Conservation (phyloP, 345 rosid species). For the Boechera stricta region DNA sequence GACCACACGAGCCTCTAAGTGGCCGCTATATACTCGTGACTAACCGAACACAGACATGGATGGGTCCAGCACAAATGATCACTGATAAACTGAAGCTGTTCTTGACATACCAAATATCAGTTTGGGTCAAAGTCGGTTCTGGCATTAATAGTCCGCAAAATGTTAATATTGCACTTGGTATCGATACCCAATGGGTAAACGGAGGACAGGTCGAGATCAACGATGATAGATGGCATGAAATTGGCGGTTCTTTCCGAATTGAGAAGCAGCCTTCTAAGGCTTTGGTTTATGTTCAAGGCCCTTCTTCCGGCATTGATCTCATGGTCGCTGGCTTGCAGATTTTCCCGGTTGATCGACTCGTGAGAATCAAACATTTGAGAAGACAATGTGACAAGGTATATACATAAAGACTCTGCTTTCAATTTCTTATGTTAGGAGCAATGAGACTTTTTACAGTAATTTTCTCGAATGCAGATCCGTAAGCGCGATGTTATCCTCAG, state of each 20-base stretch:
- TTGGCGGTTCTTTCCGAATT: slow-evolving; percentile 86
- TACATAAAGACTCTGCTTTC: neutral
- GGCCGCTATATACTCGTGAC: slow-evolving; percentile 76
- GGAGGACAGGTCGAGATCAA: slow-evolving; percentile 86
- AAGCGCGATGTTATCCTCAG: slow-evolving; percentile 75
- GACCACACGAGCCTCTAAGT: slow-evolving; percentile 68
- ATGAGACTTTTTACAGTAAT: neutral
- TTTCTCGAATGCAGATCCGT: slow-evolving; percentile 60
- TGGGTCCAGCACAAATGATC: slow-evolving; percentile 97
- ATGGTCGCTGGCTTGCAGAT: slow-evolving; percentile 93
- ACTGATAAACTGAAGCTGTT: slow-evolving; percentile 75
- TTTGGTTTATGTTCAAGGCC: slow-evolving; percentile 89
- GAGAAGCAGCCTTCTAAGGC: slow-evolving; percentile 83
- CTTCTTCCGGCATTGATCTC: slow-evolving; percentile 71
- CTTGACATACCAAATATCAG: slow-evolving; percentile 89
- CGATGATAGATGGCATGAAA: slow-evolving; percentile 85
- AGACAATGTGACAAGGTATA: slow-evolving; percentile 72
- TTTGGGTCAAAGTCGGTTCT: slow-evolving; percentile 82
- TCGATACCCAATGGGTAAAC: slow-evolving; percentile 88
- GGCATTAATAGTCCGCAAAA: slow-evolving; percentile 67
- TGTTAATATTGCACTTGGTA: slow-evolving; percentile 84
- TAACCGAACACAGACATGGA: slow-evolving; percentile 88
- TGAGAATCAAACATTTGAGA: slow-evolving; percentile 69
- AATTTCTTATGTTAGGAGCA: neutral
- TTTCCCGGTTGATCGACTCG: slow-evolving; percentile 75